phyloP scores from a whole-genome alignment of 2,329 filamentous ascomycete genomes.

The Phialophora verrucosa region DNA sequence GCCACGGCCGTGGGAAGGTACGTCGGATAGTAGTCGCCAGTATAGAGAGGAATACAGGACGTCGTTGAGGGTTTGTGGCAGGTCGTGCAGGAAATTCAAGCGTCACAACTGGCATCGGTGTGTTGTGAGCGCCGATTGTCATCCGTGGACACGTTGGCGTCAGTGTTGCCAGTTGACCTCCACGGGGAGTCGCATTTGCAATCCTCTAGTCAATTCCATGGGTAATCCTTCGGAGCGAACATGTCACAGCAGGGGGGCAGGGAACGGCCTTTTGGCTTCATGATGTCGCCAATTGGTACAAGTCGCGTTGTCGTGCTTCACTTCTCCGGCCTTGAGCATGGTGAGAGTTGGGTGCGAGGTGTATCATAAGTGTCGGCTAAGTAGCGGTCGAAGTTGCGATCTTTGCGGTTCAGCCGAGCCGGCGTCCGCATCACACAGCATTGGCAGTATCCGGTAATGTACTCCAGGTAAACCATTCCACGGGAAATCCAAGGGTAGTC shows the following conservation, averaged over 20 bases:
- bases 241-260: background rate
- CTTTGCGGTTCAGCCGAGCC: background rate
- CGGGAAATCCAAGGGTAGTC: background rate
- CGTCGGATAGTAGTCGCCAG: background rate
- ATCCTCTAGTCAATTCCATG: background rate
- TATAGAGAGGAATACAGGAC: background rate
- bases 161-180: background rate
- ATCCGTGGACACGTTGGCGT: background rate
- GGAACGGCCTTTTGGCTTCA: background rate
- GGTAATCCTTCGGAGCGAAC: background rate
- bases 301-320: background rate
- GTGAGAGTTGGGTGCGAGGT: background rate
- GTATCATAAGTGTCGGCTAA: background rate
- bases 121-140: background rate
- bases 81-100: background rate
- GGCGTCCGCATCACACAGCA: background rate
- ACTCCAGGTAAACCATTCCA: constrained; percentile 7
- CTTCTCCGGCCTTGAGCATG: background rate
- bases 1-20: background rate
- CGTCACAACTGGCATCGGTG: background rate
- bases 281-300: background rate
- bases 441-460: constrained; percentile 4
- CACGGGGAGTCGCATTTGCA: background rate
- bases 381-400: background rate
- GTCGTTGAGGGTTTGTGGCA: background rate